Percentiles rank a stretch among this genome's conserved stretches.
Evolutionary conservation across 106 monocot species (phyloP).

Genomic region (Phalaenopsis equestris): DNA sequence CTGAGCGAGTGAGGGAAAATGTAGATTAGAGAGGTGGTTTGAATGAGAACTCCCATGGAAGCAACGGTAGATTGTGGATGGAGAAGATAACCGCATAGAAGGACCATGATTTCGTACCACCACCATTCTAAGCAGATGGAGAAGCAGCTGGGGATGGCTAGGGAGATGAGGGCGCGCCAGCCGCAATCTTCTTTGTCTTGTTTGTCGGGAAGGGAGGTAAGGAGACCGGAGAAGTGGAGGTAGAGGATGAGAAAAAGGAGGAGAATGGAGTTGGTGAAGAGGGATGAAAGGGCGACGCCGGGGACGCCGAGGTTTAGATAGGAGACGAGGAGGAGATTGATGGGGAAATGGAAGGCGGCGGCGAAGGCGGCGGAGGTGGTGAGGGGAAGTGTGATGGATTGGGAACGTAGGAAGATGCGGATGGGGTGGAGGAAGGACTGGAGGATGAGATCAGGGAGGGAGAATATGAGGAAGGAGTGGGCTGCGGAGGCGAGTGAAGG

Average conservation of each 20-base stretch:
- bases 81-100: slow-evolving; percentile 57
- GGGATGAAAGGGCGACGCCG: slow-evolving; percentile 61
- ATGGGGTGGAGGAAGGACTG: slow-evolving; percentile 72
- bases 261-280: slow-evolving; percentile 56
- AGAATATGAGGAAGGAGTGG: slow-evolving; percentile 45
- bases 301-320: slow-evolving; percentile 44
- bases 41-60: slow-evolving; percentile 45
- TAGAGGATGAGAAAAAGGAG: slow-evolving; percentile 39
- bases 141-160: slow-evolving; percentile 81
- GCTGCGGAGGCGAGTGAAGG: slow-evolving; percentile 38
- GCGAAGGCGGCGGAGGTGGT: slow-evolving; percentile 48
- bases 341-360: slow-evolving; percentile 51
- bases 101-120: slow-evolving; percentile 98
- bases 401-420: slow-evolving; percentile 65
- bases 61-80: slow-evolving; percentile 59
- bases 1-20: slow-evolving; percentile 41
- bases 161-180: slow-evolving; percentile 46
- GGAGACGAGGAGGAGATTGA: slow-evolving; percentile 65
- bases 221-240: slow-evolving; percentile 45
- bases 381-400: slow-evolving; percentile 66
- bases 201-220: slow-evolving; percentile 26
- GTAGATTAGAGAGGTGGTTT: slow-evolving; percentile 44
- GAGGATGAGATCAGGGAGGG: slow-evolving; percentile 63
- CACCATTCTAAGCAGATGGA: slow-evolving; percentile 96
- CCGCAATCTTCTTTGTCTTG: slow-evolving; percentile 25